phyloP scores from a whole-genome alignment of 371 early-diverging fungal species.

The Mortierella sp. region DNA sequence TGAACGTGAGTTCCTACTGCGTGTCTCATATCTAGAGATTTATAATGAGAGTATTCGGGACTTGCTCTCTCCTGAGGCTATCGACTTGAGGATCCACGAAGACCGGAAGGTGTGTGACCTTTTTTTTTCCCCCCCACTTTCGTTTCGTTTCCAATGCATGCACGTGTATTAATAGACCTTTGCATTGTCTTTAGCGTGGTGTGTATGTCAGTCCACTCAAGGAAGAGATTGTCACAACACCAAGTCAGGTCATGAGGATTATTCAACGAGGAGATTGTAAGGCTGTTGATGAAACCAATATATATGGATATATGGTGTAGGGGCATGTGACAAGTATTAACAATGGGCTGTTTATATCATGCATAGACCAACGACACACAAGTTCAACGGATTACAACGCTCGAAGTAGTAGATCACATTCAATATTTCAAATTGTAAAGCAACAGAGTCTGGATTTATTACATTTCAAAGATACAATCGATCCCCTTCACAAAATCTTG shows the following conservation, averaged over 20 bases:
- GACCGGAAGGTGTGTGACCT: conserved; percentile 28
- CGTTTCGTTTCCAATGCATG: background rate
- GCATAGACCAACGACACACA: conserved; percentile 51
- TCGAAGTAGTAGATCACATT: conserved; percentile 58
- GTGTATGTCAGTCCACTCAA: conserved; percentile 89
- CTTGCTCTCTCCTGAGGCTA: conserved; percentile 80
- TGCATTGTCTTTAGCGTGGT: conserved; percentile 68
- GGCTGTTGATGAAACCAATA: background rate
- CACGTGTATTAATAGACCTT: too few species aligned
- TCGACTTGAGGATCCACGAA: conserved; percentile 66
- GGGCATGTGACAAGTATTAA: background rate
- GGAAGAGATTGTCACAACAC: conserved; percentile 89
- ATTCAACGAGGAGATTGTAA: conserved; percentile 85
- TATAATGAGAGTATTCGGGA: conserved; percentile 95
- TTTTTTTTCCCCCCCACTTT: background rate
- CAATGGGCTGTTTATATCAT: background rate
- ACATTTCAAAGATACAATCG: too few species aligned
- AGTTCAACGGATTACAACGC: conserved; percentile 58
- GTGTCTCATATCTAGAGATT: conserved; percentile 97
- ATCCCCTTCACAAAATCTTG: too few species aligned
- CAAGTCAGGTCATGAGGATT: conserved; percentile 82
- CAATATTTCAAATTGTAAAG: conserved; percentile 57
- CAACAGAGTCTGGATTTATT: too few species aligned
- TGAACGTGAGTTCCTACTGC: conserved; percentile 85
- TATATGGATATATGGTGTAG: background rate